Base-by-base conservation (phyloP, 1,284 basidiomycete genomes). In the Sanghuangporus sanghuang region DNA sequence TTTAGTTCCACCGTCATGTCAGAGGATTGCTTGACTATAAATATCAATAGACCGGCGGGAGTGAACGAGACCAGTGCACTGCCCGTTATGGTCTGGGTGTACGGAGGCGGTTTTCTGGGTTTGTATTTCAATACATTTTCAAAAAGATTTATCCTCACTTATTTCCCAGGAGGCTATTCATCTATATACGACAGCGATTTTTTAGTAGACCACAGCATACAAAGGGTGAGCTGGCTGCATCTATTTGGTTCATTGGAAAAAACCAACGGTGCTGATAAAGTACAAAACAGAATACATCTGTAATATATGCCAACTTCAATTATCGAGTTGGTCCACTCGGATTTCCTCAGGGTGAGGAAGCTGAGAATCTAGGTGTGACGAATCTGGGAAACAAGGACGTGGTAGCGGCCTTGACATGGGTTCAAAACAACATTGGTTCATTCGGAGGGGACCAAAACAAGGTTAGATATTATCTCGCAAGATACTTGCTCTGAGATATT, bases 221-320 rank as follows among this genome's bases (percentile, higher is more conserved):
- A 70, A 49, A 73, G 82, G 52, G 81, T 82, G 81, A 16, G 69
- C 55, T 74, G 59, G 6, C n/a, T 21, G n/a, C 62, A 23, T 57
- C 1, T 3, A 8, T 1, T 48, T n/a, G n/a, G n/a, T n/a, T n/a
- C n/a, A n/a, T n/a, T n/a, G n/a, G 21, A 21, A 1, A 38, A n/a
- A n/a, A n/a, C n/a, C n/a, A n/a, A 42, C 35, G 32, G 57, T 52
- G 57, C 55, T 59, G 23, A 57, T 55, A 36, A 42, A 63, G 50
- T 21, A 50, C 18, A 48, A 62, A 44, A 54, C 54, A 66, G 63
- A 60, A n/a, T 38, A 83, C 80, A 3, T 81, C 81, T 12, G 68
- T 86, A 36, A 75, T 86, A 12, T 82, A 83, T 56, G 83, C 85
- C 44, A 81, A 78, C 61, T 48, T 85, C 68, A 83, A 85, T 68